phyloP scores from a whole-genome alignment of 176 grass and related monocot species.

The Bonia amplexicaulis region DNA sequence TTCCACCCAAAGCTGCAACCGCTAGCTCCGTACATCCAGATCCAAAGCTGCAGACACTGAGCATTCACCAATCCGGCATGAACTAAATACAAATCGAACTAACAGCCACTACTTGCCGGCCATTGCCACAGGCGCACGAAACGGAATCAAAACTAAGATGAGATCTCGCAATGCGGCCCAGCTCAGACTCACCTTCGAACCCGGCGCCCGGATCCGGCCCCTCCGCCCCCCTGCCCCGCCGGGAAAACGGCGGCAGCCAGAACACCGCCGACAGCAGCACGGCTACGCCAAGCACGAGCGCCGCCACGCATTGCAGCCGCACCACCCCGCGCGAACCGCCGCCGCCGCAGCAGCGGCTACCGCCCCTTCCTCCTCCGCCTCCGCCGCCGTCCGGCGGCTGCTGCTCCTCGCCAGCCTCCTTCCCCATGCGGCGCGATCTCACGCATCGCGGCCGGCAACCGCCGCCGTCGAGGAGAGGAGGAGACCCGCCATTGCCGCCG shows the following conservation, averaged over 20 bases:
- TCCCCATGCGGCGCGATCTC: constrained; percentile 55
- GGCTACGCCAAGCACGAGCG: constrained; percentile 54
- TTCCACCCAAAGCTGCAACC: neutral
- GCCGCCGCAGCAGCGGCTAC: neutral
- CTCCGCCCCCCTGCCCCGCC: constrained; percentile 15
- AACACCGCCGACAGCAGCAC: constrained; percentile 83
- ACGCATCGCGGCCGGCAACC: constrained; percentile 27
- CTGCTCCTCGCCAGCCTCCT: constrained; percentile 40
- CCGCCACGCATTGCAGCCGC: constrained; percentile 61
- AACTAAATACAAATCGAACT: constrained; percentile 7
- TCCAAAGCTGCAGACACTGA: neutral
- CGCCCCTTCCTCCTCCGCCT: neutral
- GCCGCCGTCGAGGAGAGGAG: neutral
- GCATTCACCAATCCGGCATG: neutral
- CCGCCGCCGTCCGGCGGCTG: constrained; percentile 8
- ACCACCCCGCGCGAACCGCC: neutral
- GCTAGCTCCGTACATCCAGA: constrained; percentile 19
- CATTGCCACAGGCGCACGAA: neutral
- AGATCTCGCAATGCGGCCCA: constrained; percentile 22
- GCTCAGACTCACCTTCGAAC: constrained; percentile 43
- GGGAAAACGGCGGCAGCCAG: constrained; percentile 78
- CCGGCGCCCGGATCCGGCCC: constrained; percentile 29
- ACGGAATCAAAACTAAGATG: neutral
- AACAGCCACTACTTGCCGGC: neutral
- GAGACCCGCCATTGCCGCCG: constrained; percentile 32